These are phyloP conservation scores for Hyphodiscus hymeniophilus DNA, from an alignment of 495 filamentous ascomycete species.

Conservation along the genomic window DNA sequence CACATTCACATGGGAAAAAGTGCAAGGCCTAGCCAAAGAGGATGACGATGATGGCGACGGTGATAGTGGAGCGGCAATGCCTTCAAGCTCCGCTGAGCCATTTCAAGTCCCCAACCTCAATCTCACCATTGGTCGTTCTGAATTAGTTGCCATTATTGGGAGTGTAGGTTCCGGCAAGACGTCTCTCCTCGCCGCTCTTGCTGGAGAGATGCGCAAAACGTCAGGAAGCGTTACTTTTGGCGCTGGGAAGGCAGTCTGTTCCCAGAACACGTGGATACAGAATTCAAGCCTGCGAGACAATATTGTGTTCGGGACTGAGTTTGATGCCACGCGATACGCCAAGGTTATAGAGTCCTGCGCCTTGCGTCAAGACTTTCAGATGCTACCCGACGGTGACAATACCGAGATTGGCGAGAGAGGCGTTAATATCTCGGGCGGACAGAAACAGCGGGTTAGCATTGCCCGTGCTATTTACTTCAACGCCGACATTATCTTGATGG, in stretches of 20 bases:
- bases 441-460: conserved; percentile 74
- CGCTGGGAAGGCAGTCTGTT: no score
- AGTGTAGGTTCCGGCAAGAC: conserved; percentile 85
- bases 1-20: conserved; percentile 82
- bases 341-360: conserved; percentile 51
- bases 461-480: conserved; percentile 80
- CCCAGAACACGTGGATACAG: conserved; percentile 81
- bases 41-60: no score
- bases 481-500: conserved; percentile 68
- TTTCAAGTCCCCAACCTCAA: no score
- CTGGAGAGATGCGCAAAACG: conserved; percentile 89
- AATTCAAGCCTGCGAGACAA: conserved; percentile 79
- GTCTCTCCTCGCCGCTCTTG: conserved; percentile 78
- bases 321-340: conserved; percentile 33
- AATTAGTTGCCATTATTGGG: conserved; percentile 83
- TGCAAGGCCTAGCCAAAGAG: no score
- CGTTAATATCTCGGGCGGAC: conserved; percentile 73
- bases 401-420: conserved; percentile 73
- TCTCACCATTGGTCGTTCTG: conserved; percentile 63
- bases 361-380: conserved; percentile 59
- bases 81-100: conserved; percentile 43
- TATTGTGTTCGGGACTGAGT: conserved; percentile 77
- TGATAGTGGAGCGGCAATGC: no score
- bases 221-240: conserved; percentile 41
- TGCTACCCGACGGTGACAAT: conserved; percentile 59